A percentile compares a stretch with the other conserved stretches of the same genome.
Conservation (phyloP, 305 asterid genomes). For the Petunia hybrid region DNA sequence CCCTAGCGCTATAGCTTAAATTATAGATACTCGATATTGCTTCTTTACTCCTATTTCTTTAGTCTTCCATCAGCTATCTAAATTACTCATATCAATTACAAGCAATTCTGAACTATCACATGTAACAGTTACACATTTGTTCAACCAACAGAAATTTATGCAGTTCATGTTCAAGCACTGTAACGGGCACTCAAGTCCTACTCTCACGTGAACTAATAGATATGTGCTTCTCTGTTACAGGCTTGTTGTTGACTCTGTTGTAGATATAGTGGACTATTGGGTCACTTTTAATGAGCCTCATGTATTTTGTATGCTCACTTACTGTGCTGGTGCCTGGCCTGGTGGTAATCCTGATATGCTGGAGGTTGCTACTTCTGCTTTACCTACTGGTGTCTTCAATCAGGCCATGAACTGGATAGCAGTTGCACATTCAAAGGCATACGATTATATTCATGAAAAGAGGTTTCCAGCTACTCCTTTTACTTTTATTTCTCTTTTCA, state of each 20-base stretch:
- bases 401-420: constrained; percentile 91
- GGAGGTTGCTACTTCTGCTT: constrained; percentile 89
- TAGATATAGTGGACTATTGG: constrained; percentile 93
- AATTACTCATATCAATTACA: neutral
- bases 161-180: neutral
- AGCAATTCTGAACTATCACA: constrained; percentile 4
- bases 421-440: constrained; percentile 81
- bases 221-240: constrained; percentile 49
- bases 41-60: neutral
- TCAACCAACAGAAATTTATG: constrained; percentile 17
- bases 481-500: neutral
- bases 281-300: constrained; percentile 95
- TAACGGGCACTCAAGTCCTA: neutral
- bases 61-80: neutral
- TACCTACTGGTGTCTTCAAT: constrained; percentile 86
- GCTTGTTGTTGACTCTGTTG: constrained; percentile 77
- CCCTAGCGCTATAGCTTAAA: neutral
- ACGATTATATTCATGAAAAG: constrained; percentile 81
- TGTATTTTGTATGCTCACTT: constrained; percentile 86
- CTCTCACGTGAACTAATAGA: constrained; percentile 10
- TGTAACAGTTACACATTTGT: neutral
- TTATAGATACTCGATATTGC: constrained; percentile 5
- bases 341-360: constrained; percentile 99
- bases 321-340: constrained; percentile 98
- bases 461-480: constrained; percentile 52